Evolutionary conservation across 331 rosid species (phyloP), one percentile per base, ranked within the genome.

Genomic region (Telfairia occidentalis): DNA sequence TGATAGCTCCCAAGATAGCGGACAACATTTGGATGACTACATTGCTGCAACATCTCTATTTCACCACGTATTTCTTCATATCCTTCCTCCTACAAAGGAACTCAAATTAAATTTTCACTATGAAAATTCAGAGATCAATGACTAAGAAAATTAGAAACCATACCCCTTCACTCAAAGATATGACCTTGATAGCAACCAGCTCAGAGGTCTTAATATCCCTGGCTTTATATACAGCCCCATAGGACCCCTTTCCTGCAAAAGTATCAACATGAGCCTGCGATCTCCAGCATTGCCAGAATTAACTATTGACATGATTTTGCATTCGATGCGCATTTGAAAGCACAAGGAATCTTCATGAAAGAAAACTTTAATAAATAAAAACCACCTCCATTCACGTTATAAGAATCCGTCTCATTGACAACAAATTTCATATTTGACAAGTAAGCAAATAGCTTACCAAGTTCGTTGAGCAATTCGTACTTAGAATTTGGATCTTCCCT

Each of bases 1-100:
- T 94, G 98, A 81, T 91, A 94, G 85, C 98, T 94, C 81, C 97
- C 98, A 64, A 94, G 91, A 77, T 94, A 94, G 74, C 98, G 96
- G 28, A 94, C 98, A 63, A 94, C 98, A 82, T 94, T 94, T 0
- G 98, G 98, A 86, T 94, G 98, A 79, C 88, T 91, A 81, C 97
- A 94, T 76, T 91, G 98, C 85, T 94, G 97, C 82, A 94, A 86
- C 96, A 91, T 94, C 86, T 94, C 98, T 21, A 94, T 94, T 85
- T 94, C 98, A 28, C 97, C 98, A 26, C 97, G 92, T 58, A 94
- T 94, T 85, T 94, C 98, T 73, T 94, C 98, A 43, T 91, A 94
- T 30, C 98, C 98, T 83, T 94, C 98, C 86, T 94, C 98, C 98
- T 94, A 75, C 78, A 78, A 40, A 77, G 16, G 73, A 42, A 79